Conservation (phyloP, 108 stramenopile genomes). For the Epithemia pelagica region DNA sequence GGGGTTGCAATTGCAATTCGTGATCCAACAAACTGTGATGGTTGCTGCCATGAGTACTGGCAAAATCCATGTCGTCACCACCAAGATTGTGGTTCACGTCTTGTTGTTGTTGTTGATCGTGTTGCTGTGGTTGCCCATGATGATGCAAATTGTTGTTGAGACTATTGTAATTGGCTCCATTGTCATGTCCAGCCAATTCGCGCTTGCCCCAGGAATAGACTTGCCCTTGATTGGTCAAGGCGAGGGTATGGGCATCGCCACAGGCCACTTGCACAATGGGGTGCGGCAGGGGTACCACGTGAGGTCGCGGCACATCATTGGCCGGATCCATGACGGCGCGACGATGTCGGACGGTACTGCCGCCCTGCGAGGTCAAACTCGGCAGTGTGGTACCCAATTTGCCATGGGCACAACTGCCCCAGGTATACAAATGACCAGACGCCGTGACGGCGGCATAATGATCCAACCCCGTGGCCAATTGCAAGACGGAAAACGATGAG, state of each 20-base stretch:
- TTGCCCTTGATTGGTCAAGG: slow-evolving; percentile 71
- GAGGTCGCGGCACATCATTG: neutral
- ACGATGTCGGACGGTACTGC: neutral
- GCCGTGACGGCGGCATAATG: slow-evolving; percentile 89
- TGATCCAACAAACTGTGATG: slow-evolving; percentile 72
- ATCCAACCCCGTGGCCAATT: slow-evolving; percentile 87
- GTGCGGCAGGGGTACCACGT: slow-evolving; percentile 14
- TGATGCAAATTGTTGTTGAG: slow-evolving; percentile 42
- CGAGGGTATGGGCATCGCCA: slow-evolving; percentile 85
- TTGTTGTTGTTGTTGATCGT: neutral
- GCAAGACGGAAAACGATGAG: slow-evolving; percentile 26
- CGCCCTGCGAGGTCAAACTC: neutral
- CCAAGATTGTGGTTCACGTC: no score
- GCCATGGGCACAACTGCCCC: slow-evolving; percentile 13
- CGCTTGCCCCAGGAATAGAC: slow-evolving; percentile 68
- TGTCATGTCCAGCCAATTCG: neutral
- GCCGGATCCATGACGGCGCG: neutral
- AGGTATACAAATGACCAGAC: slow-evolving; percentile 88
- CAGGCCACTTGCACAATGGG: slow-evolving; percentile 84
- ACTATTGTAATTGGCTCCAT: slow-evolving; percentile 74
- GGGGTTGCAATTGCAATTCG: neutral
- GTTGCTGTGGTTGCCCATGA: slow-evolving; percentile 89
- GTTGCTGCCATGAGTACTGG: no score
- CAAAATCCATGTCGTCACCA: no score
- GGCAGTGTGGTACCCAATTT: neutral